Conservation (phyloP, 2,329 filamentous ascomycete species). For the Paecilomyces sp. region DNA sequence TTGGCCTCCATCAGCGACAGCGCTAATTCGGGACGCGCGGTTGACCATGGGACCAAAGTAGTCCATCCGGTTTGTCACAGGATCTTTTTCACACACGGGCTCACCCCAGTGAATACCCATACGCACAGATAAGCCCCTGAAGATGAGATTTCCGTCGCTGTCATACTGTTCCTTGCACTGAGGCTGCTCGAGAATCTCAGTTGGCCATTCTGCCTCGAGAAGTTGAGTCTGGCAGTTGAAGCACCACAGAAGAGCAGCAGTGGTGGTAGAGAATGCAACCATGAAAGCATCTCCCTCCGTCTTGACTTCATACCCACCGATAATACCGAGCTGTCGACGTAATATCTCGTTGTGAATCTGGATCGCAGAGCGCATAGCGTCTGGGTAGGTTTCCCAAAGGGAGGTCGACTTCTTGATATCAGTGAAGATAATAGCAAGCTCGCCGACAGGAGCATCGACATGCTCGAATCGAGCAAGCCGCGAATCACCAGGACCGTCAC, state of each 20-base stretch:
- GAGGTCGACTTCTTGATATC: conserved; percentile 98
- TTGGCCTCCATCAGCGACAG: conserved; percentile 91
- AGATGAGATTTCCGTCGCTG: conserved; percentile 80
- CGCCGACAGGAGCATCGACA: conserved; percentile 83
- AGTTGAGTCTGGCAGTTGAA: conserved; percentile 88
- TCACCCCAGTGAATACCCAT: conserved; percentile 98
- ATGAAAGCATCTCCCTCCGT: conserved; percentile 99
- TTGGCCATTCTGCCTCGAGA: conserved; percentile 85
- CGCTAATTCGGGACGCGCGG: conserved; percentile 86
- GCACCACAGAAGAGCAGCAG: conserved; percentile 89
- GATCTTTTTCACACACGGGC: conserved; percentile 90
- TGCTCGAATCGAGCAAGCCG: conserved; percentile 82
- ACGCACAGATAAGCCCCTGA: conserved; percentile 85
- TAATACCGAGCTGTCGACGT: conserved; percentile 83
- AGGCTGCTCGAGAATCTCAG: conserved; percentile 80
- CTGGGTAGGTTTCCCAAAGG: conserved; percentile 90
- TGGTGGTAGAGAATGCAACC: conserved; percentile 96
- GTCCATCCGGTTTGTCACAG: conserved; percentile 96
- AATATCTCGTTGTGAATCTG: conserved; percentile 97
- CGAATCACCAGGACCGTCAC: conserved; percentile 66
- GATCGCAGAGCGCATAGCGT: conserved; percentile 93
- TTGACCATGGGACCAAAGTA: conserved; percentile 99
- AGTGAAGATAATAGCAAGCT: conserved; percentile 91
- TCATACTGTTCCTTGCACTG: conserved; percentile 78
- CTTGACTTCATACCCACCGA: conserved; percentile 97